A percentile compares a stretch with the other conserved stretches of the same genome.
These are phyloP conservation scores for Saccharomycopsis capsularis DNA, from an alignment of 805 yeast species.

Conservation along the genomic window DNA sequence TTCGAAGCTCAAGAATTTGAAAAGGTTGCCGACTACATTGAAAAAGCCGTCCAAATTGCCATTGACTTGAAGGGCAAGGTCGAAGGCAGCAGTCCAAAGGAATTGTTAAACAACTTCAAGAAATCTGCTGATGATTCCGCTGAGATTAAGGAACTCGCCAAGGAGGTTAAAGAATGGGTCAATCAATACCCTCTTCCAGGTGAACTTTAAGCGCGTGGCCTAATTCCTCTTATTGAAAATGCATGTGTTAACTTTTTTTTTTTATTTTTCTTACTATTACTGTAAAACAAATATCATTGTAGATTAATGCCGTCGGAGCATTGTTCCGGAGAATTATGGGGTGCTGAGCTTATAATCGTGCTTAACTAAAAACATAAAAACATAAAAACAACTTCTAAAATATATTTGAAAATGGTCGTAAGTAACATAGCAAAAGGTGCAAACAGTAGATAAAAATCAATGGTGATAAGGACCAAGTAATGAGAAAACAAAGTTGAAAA, in stretches of 20 bases:
- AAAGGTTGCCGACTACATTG: constrained; percentile 74
- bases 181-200: constrained; percentile 84
- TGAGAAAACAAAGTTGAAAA: no score
- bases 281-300: no score
- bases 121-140: constrained; percentile 55
- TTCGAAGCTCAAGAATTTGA: constrained; percentile 80
- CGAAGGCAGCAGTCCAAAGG: constrained; percentile 51
- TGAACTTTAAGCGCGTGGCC: constrained; percentile 30
- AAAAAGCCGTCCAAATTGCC: constrained; percentile 70
- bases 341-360: no score
- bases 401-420: not conserved
- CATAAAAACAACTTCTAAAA: no score
- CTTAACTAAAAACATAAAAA: no score
- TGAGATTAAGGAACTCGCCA: constrained; percentile 52
- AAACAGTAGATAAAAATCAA: not conserved
- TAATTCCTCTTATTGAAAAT: constrained; percentile 24
- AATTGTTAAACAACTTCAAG: constrained; percentile 62
- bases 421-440: no score
- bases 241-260: not conserved
- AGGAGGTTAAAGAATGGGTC: constrained; percentile 68
- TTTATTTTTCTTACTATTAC: not conserved
- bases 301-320: no score
- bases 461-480: no score
- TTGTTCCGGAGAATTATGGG: no score
- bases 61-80: constrained; percentile 47